These are phyloP conservation scores for Ephemerocybe angulata DNA, from an alignment of 768 basidiomycete genomes.

Conservation along the genomic window DNA sequence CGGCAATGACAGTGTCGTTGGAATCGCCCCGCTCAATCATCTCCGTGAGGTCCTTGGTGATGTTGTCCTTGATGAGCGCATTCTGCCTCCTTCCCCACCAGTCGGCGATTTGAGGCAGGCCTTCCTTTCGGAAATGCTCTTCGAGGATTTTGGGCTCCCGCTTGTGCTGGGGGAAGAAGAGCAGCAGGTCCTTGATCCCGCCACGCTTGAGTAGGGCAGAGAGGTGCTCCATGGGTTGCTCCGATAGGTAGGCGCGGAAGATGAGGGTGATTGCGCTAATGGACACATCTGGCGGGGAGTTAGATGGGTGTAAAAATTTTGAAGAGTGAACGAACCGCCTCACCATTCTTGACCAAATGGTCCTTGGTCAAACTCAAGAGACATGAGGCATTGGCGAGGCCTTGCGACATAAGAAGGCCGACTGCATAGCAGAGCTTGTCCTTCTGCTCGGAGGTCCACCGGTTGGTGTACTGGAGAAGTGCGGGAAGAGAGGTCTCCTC, in stretches of 20 bases:
- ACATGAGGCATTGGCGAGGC: constrained; percentile 73
- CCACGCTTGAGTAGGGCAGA: constrained; percentile 77
- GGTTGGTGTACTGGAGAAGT: constrained; percentile 85
- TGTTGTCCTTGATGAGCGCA: constrained; percentile 73
- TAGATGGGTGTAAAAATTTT: constrained; percentile 3
- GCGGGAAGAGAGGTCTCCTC: constrained; percentile 80
- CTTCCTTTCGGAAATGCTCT: constrained; percentile 81
- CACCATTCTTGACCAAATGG: constrained; percentile 93
- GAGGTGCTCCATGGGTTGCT: constrained; percentile 89
- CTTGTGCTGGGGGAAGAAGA: constrained; percentile 85
- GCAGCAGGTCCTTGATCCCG: constrained; percentile 78
- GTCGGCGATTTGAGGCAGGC: constrained; percentile 76
- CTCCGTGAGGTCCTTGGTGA: constrained; percentile 65
- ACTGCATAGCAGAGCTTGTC: constrained; percentile 81
- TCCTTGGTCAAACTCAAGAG: constrained; percentile 86
- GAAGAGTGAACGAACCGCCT: constrained; percentile 13
- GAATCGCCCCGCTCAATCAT: constrained; percentile 68
- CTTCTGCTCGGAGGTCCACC: constrained; percentile 72
- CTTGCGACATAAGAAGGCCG: constrained; percentile 81
- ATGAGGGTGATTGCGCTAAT: constrained; percentile 71
- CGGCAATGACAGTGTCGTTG: constrained; percentile 65
- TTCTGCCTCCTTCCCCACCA: constrained; percentile 94
- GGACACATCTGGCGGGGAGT: constrained; percentile 57
- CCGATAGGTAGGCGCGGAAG: constrained; percentile 76
- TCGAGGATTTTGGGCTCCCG: constrained; percentile 72